Conservation (phyloP, 371 early-diverging fungal genomes). For the Choanephora cucurbitarum region DNA sequence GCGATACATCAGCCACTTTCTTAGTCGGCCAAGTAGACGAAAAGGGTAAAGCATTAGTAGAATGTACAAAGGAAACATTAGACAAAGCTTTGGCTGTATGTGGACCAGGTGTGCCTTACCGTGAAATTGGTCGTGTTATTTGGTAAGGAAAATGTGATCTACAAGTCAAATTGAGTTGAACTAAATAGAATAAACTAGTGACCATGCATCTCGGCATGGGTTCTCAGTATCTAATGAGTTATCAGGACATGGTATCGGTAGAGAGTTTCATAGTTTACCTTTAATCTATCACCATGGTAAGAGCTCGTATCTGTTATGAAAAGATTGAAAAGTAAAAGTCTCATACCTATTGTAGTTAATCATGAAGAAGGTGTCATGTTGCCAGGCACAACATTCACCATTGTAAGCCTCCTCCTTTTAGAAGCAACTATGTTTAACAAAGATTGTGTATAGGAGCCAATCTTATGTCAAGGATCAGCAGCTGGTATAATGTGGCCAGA, state of each 20-base stretch:
- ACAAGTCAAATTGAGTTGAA: too few species aligned
- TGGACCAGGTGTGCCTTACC: slow-evolving; percentile 75
- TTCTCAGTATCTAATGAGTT: slow-evolving; percentile 74
- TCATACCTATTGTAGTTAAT: slow-evolving; percentile 39
- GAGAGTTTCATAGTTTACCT: slow-evolving; percentile 65
- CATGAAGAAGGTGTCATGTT: slow-evolving; percentile 66
- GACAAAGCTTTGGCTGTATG: slow-evolving; percentile 75
- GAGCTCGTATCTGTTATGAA: too few species aligned
- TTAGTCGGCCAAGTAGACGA: slow-evolving; percentile 82
- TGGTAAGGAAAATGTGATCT: too few species aligned
- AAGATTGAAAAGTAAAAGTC: too few species aligned
- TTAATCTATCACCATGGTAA: slow-evolving; percentile 65
- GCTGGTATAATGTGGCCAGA: slow-evolving; percentile 82
- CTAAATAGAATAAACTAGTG: slow-evolving; percentile 21
- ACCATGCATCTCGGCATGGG: slow-evolving; percentile 54
- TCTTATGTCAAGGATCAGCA: slow-evolving; percentile 79
- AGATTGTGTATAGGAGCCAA: slow-evolving; percentile 64
- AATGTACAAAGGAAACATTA: slow-evolving; percentile 70
- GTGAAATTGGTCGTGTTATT: slow-evolving; percentile 75
- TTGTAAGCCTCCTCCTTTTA: too few species aligned
- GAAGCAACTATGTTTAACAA: too few species aligned
- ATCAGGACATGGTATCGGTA: slow-evolving; percentile 90
- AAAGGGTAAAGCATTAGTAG: slow-evolving; percentile 62
- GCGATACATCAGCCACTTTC: slow-evolving; percentile 86
- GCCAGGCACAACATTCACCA: slow-evolving; percentile 83